Evolutionary conservation across 2,329 filamentous ascomycete species (phyloP).

Genomic region (Tolypocladium tropicale): DNA sequence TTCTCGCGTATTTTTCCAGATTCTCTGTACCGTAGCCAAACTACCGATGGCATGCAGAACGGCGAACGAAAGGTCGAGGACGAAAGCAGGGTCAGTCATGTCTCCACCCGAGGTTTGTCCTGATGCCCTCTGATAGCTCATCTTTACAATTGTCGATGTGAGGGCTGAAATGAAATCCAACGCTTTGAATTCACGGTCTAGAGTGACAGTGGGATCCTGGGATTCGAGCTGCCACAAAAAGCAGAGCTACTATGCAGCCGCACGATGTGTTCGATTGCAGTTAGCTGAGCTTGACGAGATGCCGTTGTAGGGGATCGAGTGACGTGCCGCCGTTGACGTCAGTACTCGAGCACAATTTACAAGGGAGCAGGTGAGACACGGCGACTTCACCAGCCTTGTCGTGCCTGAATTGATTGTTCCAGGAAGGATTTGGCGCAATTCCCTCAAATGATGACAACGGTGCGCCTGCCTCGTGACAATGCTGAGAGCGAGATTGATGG

Average conservation of each 20-base stretch:
- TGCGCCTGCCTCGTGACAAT: no score
- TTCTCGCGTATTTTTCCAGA: constrained; percentile 42
- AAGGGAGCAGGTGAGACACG: not conserved
- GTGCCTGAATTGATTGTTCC: not conserved
- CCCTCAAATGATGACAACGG: not conserved
- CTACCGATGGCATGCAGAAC: constrained; percentile 27
- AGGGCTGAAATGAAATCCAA: not conserved
- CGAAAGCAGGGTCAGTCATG: constrained; percentile 33
- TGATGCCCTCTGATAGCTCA: constrained; percentile 14
- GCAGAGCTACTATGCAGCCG: not conserved
- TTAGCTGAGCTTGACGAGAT: not conserved
- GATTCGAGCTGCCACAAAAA: not conserved
- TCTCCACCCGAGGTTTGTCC: not conserved
- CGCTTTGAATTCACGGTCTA: no score
- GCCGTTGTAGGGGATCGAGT: not conserved
- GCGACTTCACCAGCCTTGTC: not conserved
- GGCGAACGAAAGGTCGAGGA: constrained; percentile 35
- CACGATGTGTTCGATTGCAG: not conserved
- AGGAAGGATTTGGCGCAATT: not conserved
- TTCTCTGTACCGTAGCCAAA: constrained; percentile 9
- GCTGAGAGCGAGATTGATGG: no score
- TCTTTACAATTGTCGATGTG: constrained; percentile 10
- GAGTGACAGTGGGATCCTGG: not conserved
- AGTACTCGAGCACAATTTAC: not conserved
- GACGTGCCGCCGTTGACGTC: not conserved